Percentiles rank a stretch among this genome's conserved stretches.
These are phyloP conservation scores for Jatropha curcas DNA, from an alignment of 345 rosid species.

Conservation along the genomic window DNA sequence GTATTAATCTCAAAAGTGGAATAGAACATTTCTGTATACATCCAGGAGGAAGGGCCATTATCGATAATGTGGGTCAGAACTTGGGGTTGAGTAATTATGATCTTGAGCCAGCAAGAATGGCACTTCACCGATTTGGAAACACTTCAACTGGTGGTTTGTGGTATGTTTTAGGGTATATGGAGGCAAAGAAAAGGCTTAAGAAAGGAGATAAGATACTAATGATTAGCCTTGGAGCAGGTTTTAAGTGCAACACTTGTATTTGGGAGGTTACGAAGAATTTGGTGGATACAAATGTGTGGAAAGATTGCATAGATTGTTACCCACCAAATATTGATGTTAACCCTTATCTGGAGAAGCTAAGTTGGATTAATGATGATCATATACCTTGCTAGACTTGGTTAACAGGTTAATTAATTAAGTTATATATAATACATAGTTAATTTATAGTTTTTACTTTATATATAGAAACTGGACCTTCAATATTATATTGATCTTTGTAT, in stretches of 20 bases:
- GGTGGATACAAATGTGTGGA: conserved; percentile 53
- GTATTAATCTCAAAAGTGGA: conserved; percentile 32
- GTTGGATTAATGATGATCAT: conserved; percentile 36
- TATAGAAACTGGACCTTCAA: too few relatives aligned
- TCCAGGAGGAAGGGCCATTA: conserved; percentile 33
- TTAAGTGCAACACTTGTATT: conserved; percentile 36
- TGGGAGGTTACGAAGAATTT: conserved; percentile 27
- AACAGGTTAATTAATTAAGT: too few relatives aligned
- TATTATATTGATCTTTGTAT: too few relatives aligned
- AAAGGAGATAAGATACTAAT: conserved; percentile 27
- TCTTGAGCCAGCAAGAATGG: conserved; percentile 40
- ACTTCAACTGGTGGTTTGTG: conserved; percentile 32
- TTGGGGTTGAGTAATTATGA: conserved; percentile 19
- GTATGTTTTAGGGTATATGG: conserved; percentile 39
- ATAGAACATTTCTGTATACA: conserved; percentile 36
- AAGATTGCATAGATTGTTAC: conserved; percentile 37
- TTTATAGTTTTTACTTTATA: too few relatives aligned
- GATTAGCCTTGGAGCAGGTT: conserved; percentile 38
- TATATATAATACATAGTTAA: too few relatives aligned
- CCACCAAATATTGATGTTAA: conserved; percentile 32
- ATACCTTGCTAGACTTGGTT: background rate
- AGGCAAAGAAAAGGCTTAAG: conserved; percentile 34
- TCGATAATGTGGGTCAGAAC: conserved; percentile 27
- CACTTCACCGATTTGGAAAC: conserved; percentile 38
- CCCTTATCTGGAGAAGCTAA: conserved; percentile 39